Conservation (phyloP, 768 basidiomycete species). For the Tephrocybe sp. region DNA sequence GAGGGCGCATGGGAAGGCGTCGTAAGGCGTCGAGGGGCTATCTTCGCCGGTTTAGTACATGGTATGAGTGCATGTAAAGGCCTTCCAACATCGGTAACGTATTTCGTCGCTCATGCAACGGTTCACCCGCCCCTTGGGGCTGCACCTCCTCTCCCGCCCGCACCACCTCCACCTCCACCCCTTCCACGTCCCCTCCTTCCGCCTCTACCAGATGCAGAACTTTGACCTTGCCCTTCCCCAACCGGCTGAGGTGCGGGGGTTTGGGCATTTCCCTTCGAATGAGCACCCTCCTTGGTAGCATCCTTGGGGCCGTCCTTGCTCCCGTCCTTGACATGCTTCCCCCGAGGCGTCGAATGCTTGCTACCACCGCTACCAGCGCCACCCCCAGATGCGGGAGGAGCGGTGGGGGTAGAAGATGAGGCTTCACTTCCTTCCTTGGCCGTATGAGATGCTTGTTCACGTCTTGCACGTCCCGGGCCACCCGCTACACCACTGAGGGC, state of each 20-base stretch:
- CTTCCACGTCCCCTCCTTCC: neutral
- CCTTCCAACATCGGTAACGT: too few species aligned
- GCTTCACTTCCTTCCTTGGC: neutral
- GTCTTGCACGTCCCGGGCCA: neutral
- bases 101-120: too few species aligned
- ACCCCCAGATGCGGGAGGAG: neutral
- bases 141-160: neutral
- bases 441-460: neutral
- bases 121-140: neutral
- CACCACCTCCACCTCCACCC: neutral
- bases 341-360: neutral
- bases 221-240: neutral
- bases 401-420: neutral
- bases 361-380: neutral
- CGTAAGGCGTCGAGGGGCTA: too few species aligned
- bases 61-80: too few species aligned
- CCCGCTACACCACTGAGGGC: constrained; percentile 63
- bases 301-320: neutral
- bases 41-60: too few species aligned
- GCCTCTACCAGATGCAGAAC: neutral
- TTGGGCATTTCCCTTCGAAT: neutral
- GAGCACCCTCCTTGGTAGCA: neutral
- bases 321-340: neutral
- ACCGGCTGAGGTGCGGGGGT: too few species aligned
- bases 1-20: too few species aligned